Conservation (phyloP, 352 stramenopile species). For the Pythium sukuiense region DNA sequence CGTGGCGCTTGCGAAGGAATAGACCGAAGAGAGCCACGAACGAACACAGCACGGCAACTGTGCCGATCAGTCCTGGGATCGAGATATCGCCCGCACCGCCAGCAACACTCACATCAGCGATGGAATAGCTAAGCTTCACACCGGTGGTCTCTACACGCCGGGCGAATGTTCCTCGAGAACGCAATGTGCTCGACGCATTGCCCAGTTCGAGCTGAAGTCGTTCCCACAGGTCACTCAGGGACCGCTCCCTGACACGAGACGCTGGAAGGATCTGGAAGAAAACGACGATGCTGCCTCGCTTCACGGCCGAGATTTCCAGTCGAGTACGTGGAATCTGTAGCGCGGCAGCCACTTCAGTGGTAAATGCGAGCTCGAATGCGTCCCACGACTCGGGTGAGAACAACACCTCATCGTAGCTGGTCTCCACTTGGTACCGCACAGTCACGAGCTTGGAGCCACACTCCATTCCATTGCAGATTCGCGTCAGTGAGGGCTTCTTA, state of each 20-base stretch:
- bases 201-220: slow-evolving; percentile 50
- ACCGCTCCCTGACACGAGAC: slow-evolving; percentile 54
- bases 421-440: slow-evolving; percentile 70
- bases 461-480: slow-evolving; percentile 78
- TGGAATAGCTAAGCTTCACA: slow-evolving; percentile 68
- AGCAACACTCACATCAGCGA: slow-evolving; percentile 60
- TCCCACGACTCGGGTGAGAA: slow-evolving; percentile 51
- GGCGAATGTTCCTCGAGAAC: slow-evolving; percentile 66
- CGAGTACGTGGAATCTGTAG: slow-evolving; percentile 58
- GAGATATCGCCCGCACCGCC: slow-evolving; percentile 69
- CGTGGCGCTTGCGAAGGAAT: slow-evolving; percentile 55
- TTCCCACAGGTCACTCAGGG: slow-evolving; percentile 69
- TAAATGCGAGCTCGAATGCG: slow-evolving; percentile 68
- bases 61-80: slow-evolving; percentile 57
- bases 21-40: slow-evolving; percentile 64
- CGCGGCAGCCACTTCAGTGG: slow-evolving; percentile 57
- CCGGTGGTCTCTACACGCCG: slow-evolving; percentile 55
- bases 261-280: slow-evolving; percentile 69
- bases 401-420: slow-evolving; percentile 74
- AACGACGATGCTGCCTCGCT: slow-evolving; percentile 60
- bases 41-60: slow-evolving; percentile 50
- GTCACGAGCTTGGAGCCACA: slow-evolving; percentile 69
- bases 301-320: slow-evolving; percentile 54
- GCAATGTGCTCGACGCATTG: slow-evolving; percentile 59
- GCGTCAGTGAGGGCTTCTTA: slow-evolving; percentile 52